Evolutionary conservation across 2,329 filamentous ascomycete genomes (phyloP).

Genomic region (Gaeumannomyces sp.): DNA sequence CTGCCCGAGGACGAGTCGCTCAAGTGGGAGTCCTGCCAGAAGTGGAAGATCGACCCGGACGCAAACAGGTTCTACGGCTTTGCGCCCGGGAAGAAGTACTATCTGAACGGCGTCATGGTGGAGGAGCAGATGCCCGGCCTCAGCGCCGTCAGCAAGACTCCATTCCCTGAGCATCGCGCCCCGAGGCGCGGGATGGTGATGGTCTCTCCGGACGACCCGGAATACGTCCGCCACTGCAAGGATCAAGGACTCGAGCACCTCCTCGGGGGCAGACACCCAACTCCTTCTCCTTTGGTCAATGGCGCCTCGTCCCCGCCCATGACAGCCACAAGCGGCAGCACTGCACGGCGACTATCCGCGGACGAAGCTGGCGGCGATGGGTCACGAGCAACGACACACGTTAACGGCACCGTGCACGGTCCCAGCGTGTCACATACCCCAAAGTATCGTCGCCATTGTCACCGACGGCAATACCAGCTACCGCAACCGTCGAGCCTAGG

Average conservation of each 20-base stretch:
- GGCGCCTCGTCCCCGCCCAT: conserved; percentile 18
- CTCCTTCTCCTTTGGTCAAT: conserved; percentile 22
- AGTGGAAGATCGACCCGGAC: conserved; percentile 56
- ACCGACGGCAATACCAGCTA: conserved; percentile 15
- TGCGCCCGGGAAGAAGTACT: conserved; percentile 52
- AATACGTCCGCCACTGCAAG: conserved; percentile 47
- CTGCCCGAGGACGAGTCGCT: conserved; percentile 43
- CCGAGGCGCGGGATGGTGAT: conserved; percentile 48
- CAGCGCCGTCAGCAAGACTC: conserved; percentile 43
- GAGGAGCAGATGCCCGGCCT: conserved; percentile 43
- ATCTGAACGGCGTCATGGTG: conserved; percentile 48
- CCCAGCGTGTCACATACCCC: background rate
- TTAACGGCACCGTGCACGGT: background rate
- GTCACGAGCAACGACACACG: background rate
- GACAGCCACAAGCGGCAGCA: conserved; percentile 7
- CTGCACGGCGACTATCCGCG: conserved; percentile 16
- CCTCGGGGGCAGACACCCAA: conserved; percentile 30
- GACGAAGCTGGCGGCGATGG: conserved; percentile 9
- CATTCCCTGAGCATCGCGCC: conserved; percentile 48
- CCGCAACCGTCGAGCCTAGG: background rate
- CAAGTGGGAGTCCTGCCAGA: conserved; percentile 37
- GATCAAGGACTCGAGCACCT: conserved; percentile 54
- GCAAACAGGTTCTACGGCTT: conserved; percentile 44
- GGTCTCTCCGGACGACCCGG: conserved; percentile 49
- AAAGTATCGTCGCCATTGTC: background rate